Conservation (phyloP, 2,329 filamentous ascomycete genomes). For the Trichoderma sp. region DNA sequence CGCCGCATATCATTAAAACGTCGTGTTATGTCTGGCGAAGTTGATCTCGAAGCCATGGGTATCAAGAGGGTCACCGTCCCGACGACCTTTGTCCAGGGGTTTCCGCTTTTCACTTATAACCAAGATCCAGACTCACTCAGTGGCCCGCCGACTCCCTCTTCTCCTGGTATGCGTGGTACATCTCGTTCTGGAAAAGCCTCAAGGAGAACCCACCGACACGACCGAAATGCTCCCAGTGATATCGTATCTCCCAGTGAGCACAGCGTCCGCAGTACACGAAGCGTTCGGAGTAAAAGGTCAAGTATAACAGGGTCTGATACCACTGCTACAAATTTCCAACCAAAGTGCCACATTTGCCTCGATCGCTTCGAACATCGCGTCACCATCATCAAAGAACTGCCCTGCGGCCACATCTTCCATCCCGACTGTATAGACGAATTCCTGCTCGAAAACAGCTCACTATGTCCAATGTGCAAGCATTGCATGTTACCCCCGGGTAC, state of each 20-base stretch:
- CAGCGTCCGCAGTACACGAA: conserved; percentile 29
- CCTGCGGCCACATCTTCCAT: conserved; percentile 92
- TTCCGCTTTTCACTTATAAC: conserved; percentile 78
- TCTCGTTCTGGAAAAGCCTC: conserved; percentile 34
- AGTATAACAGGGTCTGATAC: conserved; percentile 39
- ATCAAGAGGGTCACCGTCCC: conserved; percentile 83
- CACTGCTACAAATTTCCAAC: conserved; percentile 66
- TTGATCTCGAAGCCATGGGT: conserved; percentile 83
- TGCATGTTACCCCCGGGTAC: conserved; percentile 71
- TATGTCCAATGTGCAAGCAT: conserved; percentile 90
- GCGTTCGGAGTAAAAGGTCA: conserved; percentile 42
- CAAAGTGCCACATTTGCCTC: conserved; percentile 86
- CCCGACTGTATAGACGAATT: conserved; percentile 89
- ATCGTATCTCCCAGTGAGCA: conserved; percentile 27
- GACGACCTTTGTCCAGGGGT: conserved; percentile 65
- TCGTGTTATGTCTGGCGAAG: conserved; percentile 74
- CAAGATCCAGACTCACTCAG: conserved; percentile 49
- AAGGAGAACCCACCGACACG: conserved; percentile 34
- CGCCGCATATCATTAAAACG: conserved; percentile 67
- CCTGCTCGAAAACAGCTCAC: conserved; percentile 72
- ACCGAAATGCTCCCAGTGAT: conserved; percentile 34
- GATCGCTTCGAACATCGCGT: conserved; percentile 71
- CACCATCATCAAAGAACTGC: conserved; percentile 78
- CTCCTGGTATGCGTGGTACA: conserved; percentile 31
- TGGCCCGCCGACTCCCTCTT: conserved; percentile 40